Evolutionary conservation across 2,329 filamentous ascomycete species (phyloP), one percentile per base, ranked within the genome.

Genomic region (Torrubiella hemipterigena): DNA sequence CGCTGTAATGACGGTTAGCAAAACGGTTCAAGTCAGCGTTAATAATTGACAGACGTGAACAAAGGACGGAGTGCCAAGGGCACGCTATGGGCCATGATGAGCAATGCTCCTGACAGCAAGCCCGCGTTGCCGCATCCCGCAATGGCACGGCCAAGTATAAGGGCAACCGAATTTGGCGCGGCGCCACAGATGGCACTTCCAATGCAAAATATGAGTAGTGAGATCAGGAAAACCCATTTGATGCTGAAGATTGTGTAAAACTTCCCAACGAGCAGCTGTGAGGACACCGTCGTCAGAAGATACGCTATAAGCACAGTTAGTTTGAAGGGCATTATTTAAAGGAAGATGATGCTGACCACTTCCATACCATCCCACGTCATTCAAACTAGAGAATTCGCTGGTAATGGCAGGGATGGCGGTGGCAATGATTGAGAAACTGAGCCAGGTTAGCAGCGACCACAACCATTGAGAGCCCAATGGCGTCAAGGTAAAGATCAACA

Each of bases 101-200:
- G 17, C 8, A 27, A 32, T n/a, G 21, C 22, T 18, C 31, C 31
- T 12, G 31, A 22, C 23, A 32, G 16, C 38, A 57, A 50, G 2
- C 59, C 60, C 3, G 43, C 42, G 2, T 56, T 59, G 3, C 59
- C 59, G 18, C 55, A 38, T 25, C 60, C 60, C 34, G 52, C 52
- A 21, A 62, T 50, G 13, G 51, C 57, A 21, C 60, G 48, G 9
- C 59, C 61, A 13, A 61, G 37, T 33, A 68, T 65, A 13, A 67
- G 37, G 15, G 55, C 52, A 38, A 56, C 42, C 45, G 60, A 59
- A 17, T 37, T 52, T 2, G 51, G 52, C 2, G 59, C 55, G 1
- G 45, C 58, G 19, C 58, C 59, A 31, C 58, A 62, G 5, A 58
- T 34, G 11, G 52, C 45, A 24, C 36, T 43, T 21, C 48, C 47